Base-by-base conservation (phyloP, 2,329 filamentous ascomycete genomes). In the Sporothrix euskadiensis region DNA sequence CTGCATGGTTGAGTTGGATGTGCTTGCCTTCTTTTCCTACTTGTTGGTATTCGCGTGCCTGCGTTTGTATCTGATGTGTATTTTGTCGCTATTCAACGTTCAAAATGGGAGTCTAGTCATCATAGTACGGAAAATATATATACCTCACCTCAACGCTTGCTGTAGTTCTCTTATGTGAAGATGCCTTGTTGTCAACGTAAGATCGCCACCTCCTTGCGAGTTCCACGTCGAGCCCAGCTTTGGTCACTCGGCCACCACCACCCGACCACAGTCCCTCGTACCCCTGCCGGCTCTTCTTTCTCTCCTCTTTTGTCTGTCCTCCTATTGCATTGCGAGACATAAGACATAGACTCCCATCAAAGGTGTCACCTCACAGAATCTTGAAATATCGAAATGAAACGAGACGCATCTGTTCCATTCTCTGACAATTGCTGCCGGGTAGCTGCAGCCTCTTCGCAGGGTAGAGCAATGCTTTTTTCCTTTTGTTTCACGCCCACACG, bases 391-490 rank as follows among this genome's bases (percentile, higher is more conserved):
- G 39, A 66, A 59, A 49, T 14, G 44, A 49, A 49, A 39, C 59
- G 32, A 61, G 44, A 65, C 59, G n/a, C 39, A 39, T n/a, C 39
- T 66, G 61, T 66, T 66, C 61, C 61, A 66, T 66, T 30, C 39
- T 66, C 39, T 47, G 39, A 47, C 61, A 30, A 22, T 7, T 14
- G 16, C 7, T 56, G 22, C 52, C 59, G 39, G 61, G 39, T 66
- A 44, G 12, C 19, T 66, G 61, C 61, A 66, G n/a, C 12, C 61
- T 14, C 12, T 26, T 5, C 3, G 14, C 4, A 59, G 16, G 14
- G 30, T 26, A 41, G 6, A n/a, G 59, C 26, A 26, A 26, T 26
- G 61, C 14, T 26, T 65, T 8, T 35, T 6, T 10, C 7, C 39
- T 39, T 26, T 44, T 44, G 61, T 47, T 19, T 4, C 52, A 61